Conservation (phyloP, 2,329 filamentous ascomycete genomes). For the Xylaria sp. region DNA sequence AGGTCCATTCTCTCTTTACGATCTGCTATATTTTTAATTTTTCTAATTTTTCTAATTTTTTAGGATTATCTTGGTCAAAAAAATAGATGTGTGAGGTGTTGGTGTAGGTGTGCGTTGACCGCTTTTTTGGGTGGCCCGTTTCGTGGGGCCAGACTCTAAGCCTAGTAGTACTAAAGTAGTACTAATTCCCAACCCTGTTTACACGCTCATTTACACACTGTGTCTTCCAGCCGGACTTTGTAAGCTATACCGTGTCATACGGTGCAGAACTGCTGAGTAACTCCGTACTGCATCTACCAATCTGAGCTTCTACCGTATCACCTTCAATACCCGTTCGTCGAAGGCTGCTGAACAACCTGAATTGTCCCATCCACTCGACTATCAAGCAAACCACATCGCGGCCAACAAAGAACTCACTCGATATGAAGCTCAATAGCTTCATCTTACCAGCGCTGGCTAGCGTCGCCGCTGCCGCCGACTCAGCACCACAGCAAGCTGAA, state of each 20-base stretch:
- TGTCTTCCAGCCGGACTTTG: too few species aligned
- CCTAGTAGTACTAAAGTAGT: too few species aligned
- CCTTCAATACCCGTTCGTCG: not conserved
- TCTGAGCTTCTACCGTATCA: constrained; percentile 15
- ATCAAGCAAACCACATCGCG: constrained; percentile 20
- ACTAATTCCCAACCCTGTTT: too few species aligned
- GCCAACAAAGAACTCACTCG: constrained; percentile 24
- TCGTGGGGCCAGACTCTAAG: too few species aligned
- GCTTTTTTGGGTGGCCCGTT: too few species aligned
- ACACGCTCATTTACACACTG: too few species aligned
- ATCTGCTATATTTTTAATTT: too few species aligned
- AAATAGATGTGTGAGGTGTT: too few species aligned
- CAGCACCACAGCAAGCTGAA: constrained; percentile 47
- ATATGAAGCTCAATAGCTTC: constrained; percentile 50
- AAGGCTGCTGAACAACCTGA: constrained; percentile 23
- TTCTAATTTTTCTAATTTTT: too few species aligned
- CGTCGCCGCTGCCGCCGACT: constrained; percentile 39
- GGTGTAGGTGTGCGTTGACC: too few species aligned
- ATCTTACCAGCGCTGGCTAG: constrained; percentile 45
- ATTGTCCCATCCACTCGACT: constrained; percentile 9
- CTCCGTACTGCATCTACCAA: not conserved
- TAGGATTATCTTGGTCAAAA: too few species aligned
- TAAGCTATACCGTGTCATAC: constrained; percentile 10
- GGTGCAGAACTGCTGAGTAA: not conserved
- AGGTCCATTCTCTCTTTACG: too few species aligned